Percentiles rank a stretch among this genome's conserved stretches.
Conservation (phyloP, 345 rosid genomes). For the Camelina hispida region DNA sequence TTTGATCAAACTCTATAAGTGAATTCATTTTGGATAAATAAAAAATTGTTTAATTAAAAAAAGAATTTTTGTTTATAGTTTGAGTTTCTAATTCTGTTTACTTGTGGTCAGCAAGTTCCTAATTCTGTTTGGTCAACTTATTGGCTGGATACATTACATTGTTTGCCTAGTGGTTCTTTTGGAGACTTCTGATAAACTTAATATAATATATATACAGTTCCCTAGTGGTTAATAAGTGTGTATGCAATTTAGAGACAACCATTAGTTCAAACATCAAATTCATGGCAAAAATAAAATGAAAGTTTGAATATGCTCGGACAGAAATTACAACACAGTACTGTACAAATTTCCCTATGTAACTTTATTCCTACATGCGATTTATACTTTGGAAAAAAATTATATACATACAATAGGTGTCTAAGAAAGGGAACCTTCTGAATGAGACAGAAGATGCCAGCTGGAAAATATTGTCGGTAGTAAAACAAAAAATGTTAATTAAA, state of each 20-base stretch:
- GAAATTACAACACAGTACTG: neutral
- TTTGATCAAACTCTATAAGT: neutral
- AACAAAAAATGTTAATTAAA: neutral
- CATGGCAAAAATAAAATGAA: neutral
- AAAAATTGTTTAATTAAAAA: neutral
- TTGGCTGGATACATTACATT: neutral
- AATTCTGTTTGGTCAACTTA: neutral
- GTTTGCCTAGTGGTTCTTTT: neutral
- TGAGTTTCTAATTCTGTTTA: neutral
- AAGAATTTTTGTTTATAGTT: neutral
- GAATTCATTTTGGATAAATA: neutral
- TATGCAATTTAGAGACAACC: neutral
- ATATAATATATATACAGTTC: neutral
- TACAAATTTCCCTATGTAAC: conserved; percentile 6
- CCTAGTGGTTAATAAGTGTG: neutral
- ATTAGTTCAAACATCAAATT: neutral
- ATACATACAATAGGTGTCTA: conserved; percentile 10
- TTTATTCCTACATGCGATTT: neutral
- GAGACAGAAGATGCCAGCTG: conserved; percentile 42
- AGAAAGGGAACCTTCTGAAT: conserved; percentile 39
- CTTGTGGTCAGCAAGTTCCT: neutral
- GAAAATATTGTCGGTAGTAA: conserved; percentile 29
- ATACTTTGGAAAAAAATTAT: neutral
- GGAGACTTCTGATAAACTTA: neutral
- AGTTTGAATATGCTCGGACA: conserved; percentile 9